phyloP scores from a whole-genome alignment of 2,329 filamentous ascomycete species.

The Alternaria postmessia region DNA sequence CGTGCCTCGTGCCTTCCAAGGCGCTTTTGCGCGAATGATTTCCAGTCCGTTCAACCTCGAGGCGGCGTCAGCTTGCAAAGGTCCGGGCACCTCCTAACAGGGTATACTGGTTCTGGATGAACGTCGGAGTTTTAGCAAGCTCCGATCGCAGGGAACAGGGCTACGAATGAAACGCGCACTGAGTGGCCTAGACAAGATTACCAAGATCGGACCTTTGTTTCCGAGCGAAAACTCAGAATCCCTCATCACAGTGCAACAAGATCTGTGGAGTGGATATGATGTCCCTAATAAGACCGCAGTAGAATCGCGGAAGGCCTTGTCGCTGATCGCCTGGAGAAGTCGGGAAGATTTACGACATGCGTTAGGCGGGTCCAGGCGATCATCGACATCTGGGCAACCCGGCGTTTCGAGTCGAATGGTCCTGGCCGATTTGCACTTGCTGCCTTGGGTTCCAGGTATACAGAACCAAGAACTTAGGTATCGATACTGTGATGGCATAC shows the following conservation, averaged over 20 bases:
- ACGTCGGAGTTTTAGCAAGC: not conserved
- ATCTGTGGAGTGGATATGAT: not conserved
- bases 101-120: not conserved
- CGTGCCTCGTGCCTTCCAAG: not conserved
- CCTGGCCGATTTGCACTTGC: not conserved
- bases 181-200: not conserved
- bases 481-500: not conserved
- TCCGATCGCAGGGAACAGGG: constrained; percentile 11
- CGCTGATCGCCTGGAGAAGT: not conserved
- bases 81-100: constrained; percentile 2
- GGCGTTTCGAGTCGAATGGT: not conserved
- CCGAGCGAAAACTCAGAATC: not conserved
- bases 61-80: not conserved
- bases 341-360: not conserved
- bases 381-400: not conserved
- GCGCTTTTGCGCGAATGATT: not conserved
- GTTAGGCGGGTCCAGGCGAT: not conserved
- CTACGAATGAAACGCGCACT: constrained; percentile 8
- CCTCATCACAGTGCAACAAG: not conserved
- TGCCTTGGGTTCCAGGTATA: not conserved
- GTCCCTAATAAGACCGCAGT: not conserved
- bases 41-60: not conserved
- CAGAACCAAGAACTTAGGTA: not conserved
- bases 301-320: not conserved
- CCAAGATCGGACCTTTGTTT: not conserved